A percentile compares a stretch with the other conserved stretches of the same genome.
Conservation (phyloP, 306 rosid genomes). For the Pterocarpus macrocarpus region DNA sequence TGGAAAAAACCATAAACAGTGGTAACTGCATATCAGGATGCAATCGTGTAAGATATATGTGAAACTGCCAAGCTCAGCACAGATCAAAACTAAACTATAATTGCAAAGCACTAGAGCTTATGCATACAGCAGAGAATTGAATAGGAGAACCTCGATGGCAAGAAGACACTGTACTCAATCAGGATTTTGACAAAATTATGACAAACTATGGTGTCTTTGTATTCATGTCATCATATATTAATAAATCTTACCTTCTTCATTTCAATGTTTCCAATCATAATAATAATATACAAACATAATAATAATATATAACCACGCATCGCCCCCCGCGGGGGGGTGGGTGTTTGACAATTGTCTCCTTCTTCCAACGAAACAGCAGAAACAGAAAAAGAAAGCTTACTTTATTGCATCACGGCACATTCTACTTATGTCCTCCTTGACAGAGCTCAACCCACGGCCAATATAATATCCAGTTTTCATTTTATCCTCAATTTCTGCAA, state of each 20-base stretch:
- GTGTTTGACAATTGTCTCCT: constrained; percentile 4
- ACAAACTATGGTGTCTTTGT: constrained; percentile 13
- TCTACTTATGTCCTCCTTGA: constrained; percentile 93
- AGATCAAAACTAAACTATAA: constrained; percentile 31
- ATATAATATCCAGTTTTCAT: constrained; percentile 86
- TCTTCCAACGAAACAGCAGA: constrained; percentile 19
- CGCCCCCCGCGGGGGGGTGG: too few relatives aligned
- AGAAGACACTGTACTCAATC: too few relatives aligned
- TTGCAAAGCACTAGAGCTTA: constrained; percentile 37
- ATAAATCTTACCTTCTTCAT: constrained; percentile 15
- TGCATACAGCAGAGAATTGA: constrained; percentile 33
- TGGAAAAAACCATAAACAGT: constrained; percentile 28
- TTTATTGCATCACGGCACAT: constrained; percentile 98
- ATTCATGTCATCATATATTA: constrained; percentile 16
- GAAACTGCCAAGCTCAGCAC: constrained; percentile 31
- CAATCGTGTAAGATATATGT: constrained; percentile 29
- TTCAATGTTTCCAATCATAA: constrained; percentile 19
- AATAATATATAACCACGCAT: too few relatives aligned
- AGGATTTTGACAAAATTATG: constrained; percentile 23
- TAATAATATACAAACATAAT: constrained; percentile 25
- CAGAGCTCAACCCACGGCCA: constrained; percentile 84
- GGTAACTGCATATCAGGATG: constrained; percentile 33
- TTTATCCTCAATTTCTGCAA: constrained; percentile 92
- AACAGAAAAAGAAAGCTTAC: constrained; percentile 57
- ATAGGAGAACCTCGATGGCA: constrained; percentile 29